Evolutionary conservation across 768 basidiomycete genomes (phyloP), one percentile per base, ranked within the genome.

Genomic region (Amanita brunnescens): DNA sequence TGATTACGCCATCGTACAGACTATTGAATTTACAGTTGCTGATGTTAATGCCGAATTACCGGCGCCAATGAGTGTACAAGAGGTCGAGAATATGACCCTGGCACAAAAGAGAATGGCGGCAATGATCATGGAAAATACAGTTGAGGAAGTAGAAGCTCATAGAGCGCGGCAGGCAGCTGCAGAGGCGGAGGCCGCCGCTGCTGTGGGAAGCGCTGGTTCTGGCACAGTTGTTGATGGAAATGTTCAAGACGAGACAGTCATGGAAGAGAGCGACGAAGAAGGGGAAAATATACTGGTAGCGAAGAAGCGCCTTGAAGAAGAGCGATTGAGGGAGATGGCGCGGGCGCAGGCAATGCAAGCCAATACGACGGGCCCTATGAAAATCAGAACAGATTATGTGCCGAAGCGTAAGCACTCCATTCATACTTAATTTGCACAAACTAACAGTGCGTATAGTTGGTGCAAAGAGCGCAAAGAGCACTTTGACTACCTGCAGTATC

Each of bases 91-190:
- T 60, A 96, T 97, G 91, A 93, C 92, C 2, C 70, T 98, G 24
- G 89, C 92, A 2, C 93, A 99, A 74, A 97, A 96, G 73, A 80
- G 92, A 57, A 96, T 96, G 94, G 91, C 93, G 2, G 87, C 91
- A 2, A 92, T 95, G 90, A 85, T 98, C 62, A 95, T 93, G 88
- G 95, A 97, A 68, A 91, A 87, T 23, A 89, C 90, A 1, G 88
- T 73, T 1, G 89, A 91, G 56, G 86, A 94, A 49, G 79, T 93
- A 41, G 86, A 94, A 67, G 85, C 87, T 32, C 81, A 85, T 60
- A 78, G 85, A 54, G 85, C 84, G 10, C 77, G 78, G 40, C 88
- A 91, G 65, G 90, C 90, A 12, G 89, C 86, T 5, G 89, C 87
- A 1, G 91, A 88, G 55, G 87, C 87, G 0, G 86, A 88, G 55